phyloP scores from a whole-genome alignment of 345 rosid genomes.

The Eucalyptus tenuipes region DNA sequence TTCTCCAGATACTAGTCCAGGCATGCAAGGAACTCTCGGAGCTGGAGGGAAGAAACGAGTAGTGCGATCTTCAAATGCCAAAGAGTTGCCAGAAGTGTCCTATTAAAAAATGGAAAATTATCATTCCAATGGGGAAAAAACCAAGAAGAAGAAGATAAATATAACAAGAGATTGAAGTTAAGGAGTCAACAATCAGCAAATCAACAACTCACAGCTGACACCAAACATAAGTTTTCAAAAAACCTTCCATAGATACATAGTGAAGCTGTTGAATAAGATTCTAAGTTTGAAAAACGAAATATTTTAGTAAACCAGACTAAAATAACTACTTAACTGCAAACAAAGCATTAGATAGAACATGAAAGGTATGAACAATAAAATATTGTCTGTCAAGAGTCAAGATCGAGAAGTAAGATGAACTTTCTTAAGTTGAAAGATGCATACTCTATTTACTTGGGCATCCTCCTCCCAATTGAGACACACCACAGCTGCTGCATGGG shows the following conservation, averaged over 20 bases:
- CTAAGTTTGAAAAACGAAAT: background rate
- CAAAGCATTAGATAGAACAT: background rate
- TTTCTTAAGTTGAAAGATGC: background rate
- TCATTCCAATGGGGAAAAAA: background rate
- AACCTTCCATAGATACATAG: background rate
- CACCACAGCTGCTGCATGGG: conserved; percentile 68
- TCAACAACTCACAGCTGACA: background rate
- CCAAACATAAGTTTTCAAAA: background rate
- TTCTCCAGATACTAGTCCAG: conserved; percentile 79
- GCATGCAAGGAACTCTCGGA: conserved; percentile 74
- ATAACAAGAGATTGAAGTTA: background rate
- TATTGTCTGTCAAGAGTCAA: background rate
- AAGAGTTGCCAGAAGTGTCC: conserved; percentile 31
- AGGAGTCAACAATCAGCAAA: background rate
- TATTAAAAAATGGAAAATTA: background rate
- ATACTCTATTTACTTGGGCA: conserved; percentile 30
- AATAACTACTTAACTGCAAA: background rate
- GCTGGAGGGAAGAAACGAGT: conserved; percentile 83
- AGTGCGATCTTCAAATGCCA: conserved; percentile 71
- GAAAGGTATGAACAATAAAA: background rate
- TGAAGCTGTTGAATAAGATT: background rate
- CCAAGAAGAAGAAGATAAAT: background rate
- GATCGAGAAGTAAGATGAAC: background rate
- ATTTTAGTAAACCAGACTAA: background rate
- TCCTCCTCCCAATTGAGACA: conserved; percentile 95